A percentile compares a stretch with the other conserved stretches of the same genome.
Evolutionary conservation across 192 early-diverging fungal genomes (phyloP).

Genomic region (Lobosporangium transversale): DNA sequence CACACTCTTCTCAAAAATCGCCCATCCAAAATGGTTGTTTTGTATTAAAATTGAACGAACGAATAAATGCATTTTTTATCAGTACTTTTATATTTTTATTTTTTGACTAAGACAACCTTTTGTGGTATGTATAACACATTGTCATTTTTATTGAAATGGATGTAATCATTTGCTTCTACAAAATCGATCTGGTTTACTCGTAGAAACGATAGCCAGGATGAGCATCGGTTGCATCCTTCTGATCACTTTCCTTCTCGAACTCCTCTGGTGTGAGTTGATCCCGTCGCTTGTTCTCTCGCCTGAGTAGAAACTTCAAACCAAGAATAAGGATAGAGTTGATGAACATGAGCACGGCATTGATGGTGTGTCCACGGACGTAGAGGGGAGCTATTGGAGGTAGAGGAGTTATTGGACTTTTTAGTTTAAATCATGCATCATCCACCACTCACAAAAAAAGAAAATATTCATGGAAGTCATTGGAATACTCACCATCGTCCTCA

Average conservation of each 20-base stretch:
- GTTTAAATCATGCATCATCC: background rate
- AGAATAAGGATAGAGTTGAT: slow-evolving; percentile 59
- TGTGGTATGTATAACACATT: no score
- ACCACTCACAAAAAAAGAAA: background rate
- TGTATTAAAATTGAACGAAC: slow-evolving; percentile 30
- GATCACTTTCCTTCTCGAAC: slow-evolving; percentile 43
- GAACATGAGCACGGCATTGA: slow-evolving; percentile 58
- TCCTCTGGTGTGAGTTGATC: slow-evolving; percentile 60
- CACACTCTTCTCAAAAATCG: slow-evolving; percentile 15
- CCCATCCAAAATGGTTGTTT: slow-evolving; percentile 19
- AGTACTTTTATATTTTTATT: background rate
- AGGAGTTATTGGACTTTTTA: background rate
- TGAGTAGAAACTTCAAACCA: slow-evolving; percentile 58
- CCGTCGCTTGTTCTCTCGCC: slow-evolving; percentile 67
- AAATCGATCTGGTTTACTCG: background rate
- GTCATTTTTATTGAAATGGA: no score
- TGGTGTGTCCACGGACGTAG: slow-evolving; percentile 53
- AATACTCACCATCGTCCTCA: slow-evolving; percentile 55
- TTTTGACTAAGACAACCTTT: no score
- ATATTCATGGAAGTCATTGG: background rate
- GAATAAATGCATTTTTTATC: slow-evolving; percentile 29
- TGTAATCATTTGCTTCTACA: no score
- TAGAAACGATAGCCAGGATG: slow-evolving; percentile 12
- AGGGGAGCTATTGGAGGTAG: background rate
- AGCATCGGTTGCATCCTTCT: slow-evolving; percentile 53